Conservation (phyloP, 1,284 basidiomycete genomes). For the Crucibulum cyathiforme region DNA sequence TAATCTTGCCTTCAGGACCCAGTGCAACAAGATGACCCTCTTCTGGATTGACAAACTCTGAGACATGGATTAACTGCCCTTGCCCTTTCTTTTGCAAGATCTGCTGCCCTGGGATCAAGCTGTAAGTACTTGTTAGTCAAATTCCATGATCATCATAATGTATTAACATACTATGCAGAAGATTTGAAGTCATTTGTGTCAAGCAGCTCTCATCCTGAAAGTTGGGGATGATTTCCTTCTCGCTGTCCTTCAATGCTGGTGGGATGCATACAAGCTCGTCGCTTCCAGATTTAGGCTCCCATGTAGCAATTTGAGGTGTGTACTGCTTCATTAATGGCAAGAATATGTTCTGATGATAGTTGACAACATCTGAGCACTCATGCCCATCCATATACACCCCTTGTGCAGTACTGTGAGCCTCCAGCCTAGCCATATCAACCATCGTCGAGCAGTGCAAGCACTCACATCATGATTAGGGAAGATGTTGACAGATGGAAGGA, state of each 20-base stretch:
- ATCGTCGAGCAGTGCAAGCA: conserved; percentile 20
- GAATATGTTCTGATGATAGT: conserved; percentile 7
- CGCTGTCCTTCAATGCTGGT: neutral
- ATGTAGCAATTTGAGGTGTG: neutral
- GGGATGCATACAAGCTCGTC: neutral
- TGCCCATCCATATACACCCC: conserved; percentile 23
- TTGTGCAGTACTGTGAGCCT: neutral
- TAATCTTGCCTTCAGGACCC: conserved; percentile 16
- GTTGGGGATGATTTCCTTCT: conserved; percentile 13
- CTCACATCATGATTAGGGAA: conserved; percentile 18
- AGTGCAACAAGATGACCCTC: conserved; percentile 16
- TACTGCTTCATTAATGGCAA: neutral
- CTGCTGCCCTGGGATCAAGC: conserved; percentile 4
- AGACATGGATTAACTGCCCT: conserved; percentile 19
- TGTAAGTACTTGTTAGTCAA: neutral
- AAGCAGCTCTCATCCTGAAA: conserved; percentile 25
- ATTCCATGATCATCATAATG: neutral
- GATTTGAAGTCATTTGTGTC: conserved; percentile 14
- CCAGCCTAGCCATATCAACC: neutral
- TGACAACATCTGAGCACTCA: conserved; percentile 12
- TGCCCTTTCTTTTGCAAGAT: conserved; percentile 16
- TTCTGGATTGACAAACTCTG: conserved; percentile 14
- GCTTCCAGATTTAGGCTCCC: neutral
- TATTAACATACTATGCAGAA: conserved; percentile 12
- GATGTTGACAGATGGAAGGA: conserved; percentile 35